Percentiles rank a stretch among this genome's conserved stretches.
These are phyloP conservation scores for Byssothecium circinans DNA, from an alignment of 2,329 filamentous ascomycete species.

Conservation along the genomic window DNA sequence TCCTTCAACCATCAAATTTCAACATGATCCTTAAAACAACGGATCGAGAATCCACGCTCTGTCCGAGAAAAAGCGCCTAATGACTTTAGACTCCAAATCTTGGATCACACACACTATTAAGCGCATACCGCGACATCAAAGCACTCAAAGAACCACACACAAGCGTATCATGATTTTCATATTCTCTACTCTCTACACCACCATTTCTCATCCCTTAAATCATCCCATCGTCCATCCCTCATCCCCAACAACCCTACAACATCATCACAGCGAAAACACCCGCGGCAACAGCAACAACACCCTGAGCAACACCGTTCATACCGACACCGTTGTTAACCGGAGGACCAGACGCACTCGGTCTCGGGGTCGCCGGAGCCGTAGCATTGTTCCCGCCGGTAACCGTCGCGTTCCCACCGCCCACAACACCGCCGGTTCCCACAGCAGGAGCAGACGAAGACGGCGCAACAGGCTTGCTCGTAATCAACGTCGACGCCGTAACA, in stretches of 20 bases:
- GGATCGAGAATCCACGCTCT: too few species aligned
- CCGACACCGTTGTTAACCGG: neutral
- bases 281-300: neutral
- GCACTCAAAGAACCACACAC: too few species aligned
- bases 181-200: too few species aligned
- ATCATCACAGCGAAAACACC: slow-evolving; percentile 1
- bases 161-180: too few species aligned
- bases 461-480: neutral
- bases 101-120: too few species aligned
- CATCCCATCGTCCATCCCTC: neutral
- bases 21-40: too few species aligned
- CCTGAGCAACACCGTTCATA: neutral
- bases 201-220: neutral
- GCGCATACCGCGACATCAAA: too few species aligned
- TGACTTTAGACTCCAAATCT: too few species aligned
- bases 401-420: neutral
- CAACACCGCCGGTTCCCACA: neutral
- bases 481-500: too few species aligned
- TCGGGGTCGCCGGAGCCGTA: neutral
- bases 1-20: too few species aligned
- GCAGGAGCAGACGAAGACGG: neutral
- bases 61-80: too few species aligned
- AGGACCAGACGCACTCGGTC: neutral
- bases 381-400: neutral
- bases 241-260: neutral